These are phyloP conservation scores for Claviceps monticola DNA, from an alignment of 2,329 filamentous ascomycete genomes.

Conservation along the genomic window DNA sequence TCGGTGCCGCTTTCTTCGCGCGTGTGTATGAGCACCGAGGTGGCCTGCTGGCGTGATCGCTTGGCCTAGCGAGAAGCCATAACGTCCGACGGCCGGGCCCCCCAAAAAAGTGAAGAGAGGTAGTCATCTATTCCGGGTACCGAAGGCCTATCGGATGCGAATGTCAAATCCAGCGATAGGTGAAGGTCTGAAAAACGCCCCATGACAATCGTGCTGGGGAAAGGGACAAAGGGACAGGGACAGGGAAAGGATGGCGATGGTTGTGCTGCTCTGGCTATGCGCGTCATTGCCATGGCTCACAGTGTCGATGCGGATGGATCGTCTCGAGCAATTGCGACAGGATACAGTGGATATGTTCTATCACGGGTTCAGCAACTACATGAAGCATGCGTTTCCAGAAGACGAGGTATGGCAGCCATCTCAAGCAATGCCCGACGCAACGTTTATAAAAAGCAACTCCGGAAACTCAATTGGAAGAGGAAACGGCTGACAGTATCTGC, in stretches of 20 bases:
- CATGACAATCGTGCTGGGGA: not conserved
- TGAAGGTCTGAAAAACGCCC: too few species aligned
- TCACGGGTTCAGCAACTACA: conserved; percentile 93
- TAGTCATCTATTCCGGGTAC: too few species aligned
- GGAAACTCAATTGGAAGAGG: not conserved
- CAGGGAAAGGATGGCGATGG: conserved; percentile 16
- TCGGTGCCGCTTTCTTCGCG: not conserved
- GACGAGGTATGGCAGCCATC: conserved; percentile 49
- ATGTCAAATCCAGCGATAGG: too few species aligned
- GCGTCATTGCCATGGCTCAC: conserved; percentile 27
- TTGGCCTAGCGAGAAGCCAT: too few species aligned
- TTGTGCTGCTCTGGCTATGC: conserved; percentile 13
- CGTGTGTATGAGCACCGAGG: not conserved
- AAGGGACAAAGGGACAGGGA: not conserved
- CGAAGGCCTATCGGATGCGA: too few species aligned
- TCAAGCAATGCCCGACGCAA: not conserved
- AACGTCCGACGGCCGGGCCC: too few species aligned
- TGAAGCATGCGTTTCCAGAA: conserved; percentile 85
- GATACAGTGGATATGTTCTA: conserved; percentile 76
- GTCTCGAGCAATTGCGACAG: conserved; percentile 40
- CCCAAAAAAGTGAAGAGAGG: too few species aligned
- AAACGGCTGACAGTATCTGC: not conserved
- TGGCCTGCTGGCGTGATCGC: too few species aligned
- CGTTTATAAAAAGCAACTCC: not conserved
- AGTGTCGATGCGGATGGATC: conserved; percentile 40